phyloP scores from a whole-genome alignment of 2,329 filamentous ascomycete genomes.

The Aspergillus calidoustus region DNA sequence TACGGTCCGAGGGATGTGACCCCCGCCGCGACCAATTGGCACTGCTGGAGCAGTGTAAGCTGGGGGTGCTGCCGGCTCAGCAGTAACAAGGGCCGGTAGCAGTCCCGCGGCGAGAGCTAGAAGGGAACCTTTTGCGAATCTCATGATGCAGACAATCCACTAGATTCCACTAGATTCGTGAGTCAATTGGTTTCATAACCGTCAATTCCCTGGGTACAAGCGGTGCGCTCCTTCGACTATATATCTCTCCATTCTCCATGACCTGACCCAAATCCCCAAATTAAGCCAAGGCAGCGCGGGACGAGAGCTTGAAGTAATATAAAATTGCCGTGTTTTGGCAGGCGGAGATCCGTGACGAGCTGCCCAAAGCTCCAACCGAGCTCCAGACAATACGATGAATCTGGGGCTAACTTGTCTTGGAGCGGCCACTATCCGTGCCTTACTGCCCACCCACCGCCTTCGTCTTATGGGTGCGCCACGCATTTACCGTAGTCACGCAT shows the following conservation, averaged over 20 bases:
- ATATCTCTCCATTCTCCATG: neutral
- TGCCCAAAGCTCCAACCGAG: neutral
- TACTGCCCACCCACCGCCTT: too few species aligned
- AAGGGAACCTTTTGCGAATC: neutral
- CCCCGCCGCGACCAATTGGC: neutral
- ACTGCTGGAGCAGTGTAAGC: neutral
- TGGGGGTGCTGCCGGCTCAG: neutral
- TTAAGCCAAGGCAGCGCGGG: neutral
- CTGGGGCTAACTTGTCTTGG: slow-evolving; percentile 2
- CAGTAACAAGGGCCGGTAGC: neutral
- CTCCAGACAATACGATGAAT: neutral
- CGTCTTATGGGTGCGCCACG: too few species aligned
- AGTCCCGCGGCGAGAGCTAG: neutral
- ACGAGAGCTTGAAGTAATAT: neutral
- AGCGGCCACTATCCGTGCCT: too few species aligned
- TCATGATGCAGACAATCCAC: neutral
- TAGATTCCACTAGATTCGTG: neutral
- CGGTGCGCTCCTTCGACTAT: neutral
- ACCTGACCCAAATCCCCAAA: neutral
- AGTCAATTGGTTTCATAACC: neutral
- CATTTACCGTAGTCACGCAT: too few species aligned
- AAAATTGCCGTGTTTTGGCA: neutral
- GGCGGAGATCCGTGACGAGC: neutral
- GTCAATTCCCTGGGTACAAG: neutral
- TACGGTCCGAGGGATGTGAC: neutral